phyloP scores from a whole-genome alignment of 257 asterid species.

The Rauvolfia tetraphylla region DNA sequence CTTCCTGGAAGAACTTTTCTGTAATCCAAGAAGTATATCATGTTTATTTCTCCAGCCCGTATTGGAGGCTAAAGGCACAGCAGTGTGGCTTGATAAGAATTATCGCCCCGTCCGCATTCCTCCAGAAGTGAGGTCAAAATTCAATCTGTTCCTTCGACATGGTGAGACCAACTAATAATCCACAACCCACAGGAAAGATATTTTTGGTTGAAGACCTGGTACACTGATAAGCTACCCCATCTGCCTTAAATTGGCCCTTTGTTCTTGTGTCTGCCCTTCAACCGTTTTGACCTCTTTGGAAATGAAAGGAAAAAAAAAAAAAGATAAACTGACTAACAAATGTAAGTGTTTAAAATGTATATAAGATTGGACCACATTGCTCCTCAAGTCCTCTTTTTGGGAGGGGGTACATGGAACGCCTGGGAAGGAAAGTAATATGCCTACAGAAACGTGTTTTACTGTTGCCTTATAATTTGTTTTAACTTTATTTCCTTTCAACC shows the following conservation, averaged over 20 bases:
- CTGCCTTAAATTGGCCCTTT: too few relatives aligned
- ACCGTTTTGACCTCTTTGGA: background rate
- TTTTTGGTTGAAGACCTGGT: background rate
- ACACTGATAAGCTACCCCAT: background rate
- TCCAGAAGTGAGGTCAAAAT: conserved; percentile 53
- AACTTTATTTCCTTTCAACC: background rate
- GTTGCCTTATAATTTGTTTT: background rate
- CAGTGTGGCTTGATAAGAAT: conserved; percentile 83
- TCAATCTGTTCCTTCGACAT: conserved; percentile 50
- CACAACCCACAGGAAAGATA: background rate
- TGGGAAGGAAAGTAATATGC: background rate
- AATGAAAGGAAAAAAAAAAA: background rate
- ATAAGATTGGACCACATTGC: background rate
- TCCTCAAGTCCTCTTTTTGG: background rate
- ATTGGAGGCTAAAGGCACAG: conserved; percentile 77
- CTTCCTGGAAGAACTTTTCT: background rate
- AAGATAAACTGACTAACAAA: background rate
- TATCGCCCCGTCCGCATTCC: conserved; percentile 87
- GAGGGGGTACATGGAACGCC: background rate
- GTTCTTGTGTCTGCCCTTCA: background rate
- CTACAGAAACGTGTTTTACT: background rate
- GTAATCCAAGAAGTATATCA: background rate
- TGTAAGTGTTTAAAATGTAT: background rate
- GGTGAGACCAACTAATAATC: conserved; percentile 36
- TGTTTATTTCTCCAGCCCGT: conserved; percentile 45